Percentiles rank a stretch among this genome's conserved stretches.
Evolutionary conservation across 805 yeast genomes (phyloP).

Genomic region (Zygosaccharomyces lentus): DNA sequence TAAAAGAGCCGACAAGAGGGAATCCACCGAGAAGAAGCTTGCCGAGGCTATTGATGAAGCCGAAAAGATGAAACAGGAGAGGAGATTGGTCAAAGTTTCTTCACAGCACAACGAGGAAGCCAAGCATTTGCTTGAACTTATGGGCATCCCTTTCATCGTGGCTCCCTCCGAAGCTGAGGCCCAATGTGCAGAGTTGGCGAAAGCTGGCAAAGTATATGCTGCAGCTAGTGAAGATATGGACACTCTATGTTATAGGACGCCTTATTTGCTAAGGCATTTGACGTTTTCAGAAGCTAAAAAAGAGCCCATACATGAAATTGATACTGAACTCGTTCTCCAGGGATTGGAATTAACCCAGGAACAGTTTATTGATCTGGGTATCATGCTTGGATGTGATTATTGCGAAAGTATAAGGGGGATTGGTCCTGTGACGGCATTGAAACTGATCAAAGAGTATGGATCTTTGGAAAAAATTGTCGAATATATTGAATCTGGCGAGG

Average conservation of each 20-base stretch:
- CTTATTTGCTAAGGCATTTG: conserved; percentile 76
- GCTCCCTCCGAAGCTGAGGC: conserved; percentile 99
- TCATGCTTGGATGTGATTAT: conserved; percentile 93
- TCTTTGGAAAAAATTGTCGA: conserved; percentile 75
- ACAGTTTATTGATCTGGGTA: conserved; percentile 87
- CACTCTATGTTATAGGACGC: conserved; percentile 87
- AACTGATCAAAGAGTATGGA: conserved; percentile 80
- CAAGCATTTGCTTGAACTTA: conserved; percentile 65
- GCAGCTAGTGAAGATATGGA: conserved; percentile 99
- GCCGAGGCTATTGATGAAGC: conserved; percentile 68
- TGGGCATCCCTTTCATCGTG: conserved; percentile 92
- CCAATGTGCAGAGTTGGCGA: conserved; percentile 91
- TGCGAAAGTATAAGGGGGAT: conserved; percentile 93
- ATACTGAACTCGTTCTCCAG: conserved; percentile 60
- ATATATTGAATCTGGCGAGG: conserved; percentile 43
- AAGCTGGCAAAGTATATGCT: conserved; percentile 86
- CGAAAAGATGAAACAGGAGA: conserved; percentile 71
- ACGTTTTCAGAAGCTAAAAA: conserved; percentile 94
- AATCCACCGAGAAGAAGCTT: conserved; percentile 73
- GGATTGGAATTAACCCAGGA: conserved; percentile 69
- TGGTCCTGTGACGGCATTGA: conserved; percentile 92
- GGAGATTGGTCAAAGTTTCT: conserved; percentile 85
- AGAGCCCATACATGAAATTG: conserved; percentile 83
- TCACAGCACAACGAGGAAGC: conserved; percentile 93
- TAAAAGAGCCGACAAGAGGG: conserved; percentile 74